These are phyloP conservation scores for Dendrostoma leiphaemia DNA, from an alignment of 2,329 filamentous ascomycete genomes.

Conservation along the genomic window DNA sequence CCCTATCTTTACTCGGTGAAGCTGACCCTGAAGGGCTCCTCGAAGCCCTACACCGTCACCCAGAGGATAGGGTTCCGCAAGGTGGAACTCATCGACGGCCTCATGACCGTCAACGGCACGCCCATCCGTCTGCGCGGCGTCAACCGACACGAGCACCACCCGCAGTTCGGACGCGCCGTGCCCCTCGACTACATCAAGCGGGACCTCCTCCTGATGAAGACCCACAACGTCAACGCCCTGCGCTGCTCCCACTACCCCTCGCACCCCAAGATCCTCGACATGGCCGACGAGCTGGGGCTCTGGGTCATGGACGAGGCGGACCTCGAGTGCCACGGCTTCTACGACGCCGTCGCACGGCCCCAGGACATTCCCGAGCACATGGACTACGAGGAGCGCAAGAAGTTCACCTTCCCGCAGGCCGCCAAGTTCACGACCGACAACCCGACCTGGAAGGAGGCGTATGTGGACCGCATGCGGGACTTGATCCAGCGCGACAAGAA, in stretches of 20 bases:
- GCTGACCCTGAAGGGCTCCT: conserved; percentile 34
- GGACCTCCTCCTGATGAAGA: conserved; percentile 68
- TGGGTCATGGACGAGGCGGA: conserved; percentile 56
- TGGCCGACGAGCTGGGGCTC: conserved; percentile 64
- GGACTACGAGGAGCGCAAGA: conserved; percentile 60
- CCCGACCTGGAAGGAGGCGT: conserved; percentile 59
- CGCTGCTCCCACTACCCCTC: conserved; percentile 68
- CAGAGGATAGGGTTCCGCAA: conserved; percentile 63
- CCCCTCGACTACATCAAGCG: conserved; percentile 59
- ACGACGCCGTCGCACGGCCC: conserved; percentile 47
- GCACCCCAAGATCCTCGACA: conserved; percentile 56
- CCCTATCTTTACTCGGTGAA: conserved; percentile 59
- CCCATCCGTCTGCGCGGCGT: conserved; percentile 61
- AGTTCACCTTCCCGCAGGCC: conserved; percentile 51
- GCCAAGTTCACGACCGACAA: conserved; percentile 62
- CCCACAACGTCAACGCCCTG: conserved; percentile 68
- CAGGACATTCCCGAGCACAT: conserved; percentile 52
- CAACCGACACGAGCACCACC: conserved; percentile 71
- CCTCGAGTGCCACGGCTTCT: conserved; percentile 54
- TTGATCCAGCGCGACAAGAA: conserved; percentile 69
- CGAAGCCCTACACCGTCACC: conserved; percentile 36
- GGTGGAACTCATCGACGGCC: conserved; percentile 59
- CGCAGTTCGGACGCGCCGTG: conserved; percentile 59
- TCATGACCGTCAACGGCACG: conserved; percentile 62
- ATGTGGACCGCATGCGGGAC: conserved; percentile 64